These are phyloP conservation scores for Orbilia javanica DNA, from an alignment of 2,329 filamentous ascomycete species.

Conservation along the genomic window DNA sequence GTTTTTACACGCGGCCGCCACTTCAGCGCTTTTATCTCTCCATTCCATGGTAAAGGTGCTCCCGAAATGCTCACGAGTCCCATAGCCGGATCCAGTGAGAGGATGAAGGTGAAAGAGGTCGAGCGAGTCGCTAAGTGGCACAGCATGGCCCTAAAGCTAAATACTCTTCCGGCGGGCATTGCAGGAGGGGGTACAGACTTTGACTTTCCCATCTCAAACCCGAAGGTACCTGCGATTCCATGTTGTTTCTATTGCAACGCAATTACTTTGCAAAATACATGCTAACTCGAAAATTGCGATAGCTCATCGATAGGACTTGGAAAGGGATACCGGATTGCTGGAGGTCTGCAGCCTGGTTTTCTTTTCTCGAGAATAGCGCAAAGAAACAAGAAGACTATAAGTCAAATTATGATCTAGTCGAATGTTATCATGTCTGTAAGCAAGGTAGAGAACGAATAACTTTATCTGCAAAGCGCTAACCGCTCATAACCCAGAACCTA, in stretches of 20 bases:
- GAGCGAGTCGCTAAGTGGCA: constrained; percentile 76
- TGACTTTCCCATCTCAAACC: constrained; percentile 64
- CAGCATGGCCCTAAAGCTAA: constrained; percentile 72
- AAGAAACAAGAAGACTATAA: constrained; percentile 73
- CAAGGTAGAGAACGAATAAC: neutral
- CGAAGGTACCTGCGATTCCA: constrained; percentile 68
- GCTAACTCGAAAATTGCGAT: neutral
- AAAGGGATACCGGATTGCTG: constrained; percentile 98
- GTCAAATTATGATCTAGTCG: constrained; percentile 78
- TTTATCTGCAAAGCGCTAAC: neutral
- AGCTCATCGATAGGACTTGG: constrained; percentile 92
- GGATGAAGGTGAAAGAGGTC: constrained; percentile 74
- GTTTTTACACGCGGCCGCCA: constrained; percentile 66
- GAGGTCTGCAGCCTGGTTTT: constrained; percentile 93
- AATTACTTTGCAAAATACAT: neutral
- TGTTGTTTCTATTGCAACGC: neutral
- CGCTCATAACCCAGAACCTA: constrained; percentile 75
- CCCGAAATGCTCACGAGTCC: constrained; percentile 75
- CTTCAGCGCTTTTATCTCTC: constrained; percentile 20
- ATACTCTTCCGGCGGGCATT: constrained; percentile 65
- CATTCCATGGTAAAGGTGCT: constrained; percentile 71
- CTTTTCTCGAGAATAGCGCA: constrained; percentile 85
- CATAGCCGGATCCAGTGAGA: constrained; percentile 71
- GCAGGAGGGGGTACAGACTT: constrained; percentile 74
- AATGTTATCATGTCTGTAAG: constrained; percentile 64